Percentiles rank a stretch among this genome's conserved stretches.
Evolutionary conservation across 179 eudicot genomes (phyloP).

Genomic region (Silene vulgaris): DNA sequence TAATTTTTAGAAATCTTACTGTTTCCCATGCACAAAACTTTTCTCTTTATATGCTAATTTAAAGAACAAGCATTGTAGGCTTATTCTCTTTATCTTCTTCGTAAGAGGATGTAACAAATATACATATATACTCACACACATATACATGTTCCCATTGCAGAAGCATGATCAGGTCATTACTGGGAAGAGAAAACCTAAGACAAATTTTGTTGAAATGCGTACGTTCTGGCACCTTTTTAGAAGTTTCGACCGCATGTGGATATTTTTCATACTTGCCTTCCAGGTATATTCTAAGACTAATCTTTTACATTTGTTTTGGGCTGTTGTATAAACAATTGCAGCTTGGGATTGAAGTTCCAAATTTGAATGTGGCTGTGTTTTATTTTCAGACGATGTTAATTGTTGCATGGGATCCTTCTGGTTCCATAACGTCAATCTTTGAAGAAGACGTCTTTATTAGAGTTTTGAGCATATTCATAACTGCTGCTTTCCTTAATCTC

Average conservation of each 20-base stretch:
- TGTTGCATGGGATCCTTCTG: slow-evolving; percentile 77
- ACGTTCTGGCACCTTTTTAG: slow-evolving; percentile 92
- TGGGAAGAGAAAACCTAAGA: slow-evolving; percentile 85
- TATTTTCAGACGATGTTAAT: slow-evolving; percentile 78
- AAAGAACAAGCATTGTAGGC: neutral
- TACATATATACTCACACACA: no score
- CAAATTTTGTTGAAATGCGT: slow-evolving; percentile 93
- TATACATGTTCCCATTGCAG: slow-evolving; percentile 33
- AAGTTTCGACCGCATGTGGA: slow-evolving; percentile 98
- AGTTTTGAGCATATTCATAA: slow-evolving; percentile 86
- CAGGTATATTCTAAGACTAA: slow-evolving; percentile 52
- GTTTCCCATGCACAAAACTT: neutral
- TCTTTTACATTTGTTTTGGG: slow-evolving; percentile 1
- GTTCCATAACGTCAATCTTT: slow-evolving; percentile 55
- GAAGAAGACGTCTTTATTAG: slow-evolving; percentile 50
- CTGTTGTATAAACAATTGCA: slow-evolving; percentile 7
- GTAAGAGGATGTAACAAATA: neutral
- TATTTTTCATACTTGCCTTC: slow-evolving; percentile 72
- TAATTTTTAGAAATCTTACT: neutral
- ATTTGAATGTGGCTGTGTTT: slow-evolving; percentile 13
- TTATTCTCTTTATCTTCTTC: slow-evolving; percentile 1
- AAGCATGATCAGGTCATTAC: slow-evolving; percentile 41
- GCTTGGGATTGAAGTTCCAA: neutral
- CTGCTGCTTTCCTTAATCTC: slow-evolving; percentile 76
- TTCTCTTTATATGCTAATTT: neutral